Evolutionary conservation across 2,329 filamentous ascomycete genomes (phyloP), one percentile per base, ranked within the genome.

Genomic region (Fusarium protoensiforme): DNA sequence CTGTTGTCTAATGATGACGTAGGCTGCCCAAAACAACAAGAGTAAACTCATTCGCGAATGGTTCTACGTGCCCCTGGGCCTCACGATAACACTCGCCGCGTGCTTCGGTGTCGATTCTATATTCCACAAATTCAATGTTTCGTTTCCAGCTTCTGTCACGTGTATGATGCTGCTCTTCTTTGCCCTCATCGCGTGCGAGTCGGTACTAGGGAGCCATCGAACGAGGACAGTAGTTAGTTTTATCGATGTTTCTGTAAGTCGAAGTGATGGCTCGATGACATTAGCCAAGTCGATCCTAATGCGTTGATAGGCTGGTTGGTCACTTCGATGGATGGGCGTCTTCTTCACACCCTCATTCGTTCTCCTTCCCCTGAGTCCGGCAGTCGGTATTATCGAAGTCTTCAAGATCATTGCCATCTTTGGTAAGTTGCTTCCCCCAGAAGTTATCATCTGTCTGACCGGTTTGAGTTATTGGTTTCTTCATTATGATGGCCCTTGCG

Each of bases 281-380:
- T 9, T 7, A 6, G 7, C 7, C 4, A 18, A 6, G 14, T 14
- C 6, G 5, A 36, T 5, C 3, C 68, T 69, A 11, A 76, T 24
- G 2, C n/a, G 8, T 9, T 61, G 11, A 22, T 72, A 90, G 87
- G 87, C 87, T 53, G 86, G 86, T 9, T 91, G 88, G 85, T 85
- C 87, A 7, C 81, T 91, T 29, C 84, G 86, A 48, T 91, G 88
- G 84, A 90, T 91, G 74, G 89, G 86, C 65, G 81, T 90, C 59
- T 86, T 89, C 72, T 91, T 91, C 73, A 89, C 86, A 4, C 89
- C 88, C 10, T 86, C 88, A 0, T 91, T 91, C 80, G 85, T 91
- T 9, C 82, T 90, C 31, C 81, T 91, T 1, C 89, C 89, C 8
- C 81, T 91, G 2, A 90, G 88, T 72, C 85, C 88, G 2, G 72